Conservation (phyloP, 176 grass and related monocot species). For the Paspalum notatum region DNA sequence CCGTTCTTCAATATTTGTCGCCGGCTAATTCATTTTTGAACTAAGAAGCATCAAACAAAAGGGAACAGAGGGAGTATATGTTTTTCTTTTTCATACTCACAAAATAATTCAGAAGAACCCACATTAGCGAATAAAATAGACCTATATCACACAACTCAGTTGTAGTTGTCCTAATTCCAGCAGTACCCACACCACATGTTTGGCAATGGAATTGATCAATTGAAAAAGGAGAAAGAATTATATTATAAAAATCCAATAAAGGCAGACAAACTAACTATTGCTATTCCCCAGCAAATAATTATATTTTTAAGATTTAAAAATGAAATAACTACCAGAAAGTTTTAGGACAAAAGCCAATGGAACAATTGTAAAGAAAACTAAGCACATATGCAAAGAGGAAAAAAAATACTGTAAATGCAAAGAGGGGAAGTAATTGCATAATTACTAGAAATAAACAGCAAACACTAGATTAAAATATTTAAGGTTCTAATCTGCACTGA, state of each 20-base stretch:
- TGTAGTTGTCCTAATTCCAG: not conserved
- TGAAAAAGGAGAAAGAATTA: slow-evolving; percentile 7
- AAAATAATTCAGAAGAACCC: not conserved
- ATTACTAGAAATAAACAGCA: slow-evolving; percentile 8
- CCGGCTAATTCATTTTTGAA: too few species aligned
- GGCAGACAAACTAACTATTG: slow-evolving; percentile 2
- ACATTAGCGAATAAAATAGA: slow-evolving; percentile 18
- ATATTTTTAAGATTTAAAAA: slow-evolving; percentile 17
- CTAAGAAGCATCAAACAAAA: too few species aligned
- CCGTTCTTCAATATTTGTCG: too few species aligned
- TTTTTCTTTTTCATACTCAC: not conserved
- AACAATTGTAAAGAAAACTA: slow-evolving; percentile 16
- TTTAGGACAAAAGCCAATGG: not conserved
- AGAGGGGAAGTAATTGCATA: slow-evolving; percentile 11
- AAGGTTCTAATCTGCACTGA: slow-evolving; percentile 4
- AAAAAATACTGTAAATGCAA: not conserved
- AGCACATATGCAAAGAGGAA: not conserved
- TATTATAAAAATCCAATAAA: not conserved
- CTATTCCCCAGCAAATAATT: not conserved
- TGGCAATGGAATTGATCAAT: slow-evolving; percentile 14
- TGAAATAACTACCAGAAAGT: not conserved
- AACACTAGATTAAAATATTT: slow-evolving; percentile 26
- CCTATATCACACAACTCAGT: not conserved
- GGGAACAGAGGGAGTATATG: too few species aligned
- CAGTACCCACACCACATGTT: slow-evolving; percentile 23